Evolutionary conservation across 2,329 filamentous ascomycete species (phyloP).

Genomic region (Penicillium rolfsii): DNA sequence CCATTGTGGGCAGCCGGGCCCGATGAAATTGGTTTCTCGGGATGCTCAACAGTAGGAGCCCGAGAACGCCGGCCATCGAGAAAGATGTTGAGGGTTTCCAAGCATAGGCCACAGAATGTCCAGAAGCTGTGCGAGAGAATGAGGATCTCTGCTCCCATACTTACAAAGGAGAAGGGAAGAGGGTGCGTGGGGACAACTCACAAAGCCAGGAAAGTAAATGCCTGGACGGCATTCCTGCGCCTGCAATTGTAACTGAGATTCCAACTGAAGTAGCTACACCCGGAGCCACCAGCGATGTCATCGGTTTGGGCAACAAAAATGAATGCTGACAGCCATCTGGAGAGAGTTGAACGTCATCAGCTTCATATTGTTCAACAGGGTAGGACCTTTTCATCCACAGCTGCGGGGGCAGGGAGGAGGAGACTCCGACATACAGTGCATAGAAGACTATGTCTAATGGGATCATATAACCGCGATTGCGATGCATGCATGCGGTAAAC

Average conservation of each 20-base stretch:
- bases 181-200: neutral
- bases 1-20: neutral
- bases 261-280: slow-evolving; percentile 1
- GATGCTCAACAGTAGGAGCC: neutral
- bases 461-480: slow-evolving; percentile 22
- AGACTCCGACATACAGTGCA: slow-evolving; percentile 17
- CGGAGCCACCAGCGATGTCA: neutral
- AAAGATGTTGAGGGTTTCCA: slow-evolving; percentile 23
- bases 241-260: neutral
- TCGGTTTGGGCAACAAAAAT: slow-evolving; percentile 6
- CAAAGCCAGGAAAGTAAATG: slow-evolving; percentile 2
- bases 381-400: neutral
- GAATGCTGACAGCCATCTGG: slow-evolving; percentile 6
- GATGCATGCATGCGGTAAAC: slow-evolving; percentile 16
- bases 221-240: slow-evolving; percentile 1
- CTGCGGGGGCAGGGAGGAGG: neutral
- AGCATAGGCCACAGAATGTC: slow-evolving; percentile 18
- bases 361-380: neutral
- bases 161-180: neutral
- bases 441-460: slow-evolving; percentile 25
- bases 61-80: neutral
- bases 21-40: neutral
- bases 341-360: neutral
- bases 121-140: slow-evolving; percentile 15
- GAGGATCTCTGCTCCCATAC: neutral